These are phyloP conservation scores for Fusarium verrucosum DNA, from an alignment of 2,329 filamentous ascomycete species.

Conservation along the genomic window DNA sequence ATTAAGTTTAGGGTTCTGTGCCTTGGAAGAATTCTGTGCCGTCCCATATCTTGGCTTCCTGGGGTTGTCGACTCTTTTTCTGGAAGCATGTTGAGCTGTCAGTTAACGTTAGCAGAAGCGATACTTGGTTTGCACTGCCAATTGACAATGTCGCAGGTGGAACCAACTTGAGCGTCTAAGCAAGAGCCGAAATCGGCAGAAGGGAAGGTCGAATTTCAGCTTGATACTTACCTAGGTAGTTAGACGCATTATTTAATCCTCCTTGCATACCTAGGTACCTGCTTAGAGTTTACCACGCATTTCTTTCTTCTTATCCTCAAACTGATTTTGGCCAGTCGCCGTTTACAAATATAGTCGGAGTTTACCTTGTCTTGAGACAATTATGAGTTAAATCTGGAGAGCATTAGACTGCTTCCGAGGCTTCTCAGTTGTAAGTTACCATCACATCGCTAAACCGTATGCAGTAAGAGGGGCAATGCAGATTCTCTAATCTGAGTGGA, in stretches of 20 bases:
- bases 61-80: not conserved
- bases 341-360: not conserved
- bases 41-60: not conserved
- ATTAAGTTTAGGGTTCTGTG: conserved; percentile 5
- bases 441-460: conserved; percentile 40
- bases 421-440: not conserved
- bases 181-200: conserved; percentile 16
- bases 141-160: conserved; percentile 5
- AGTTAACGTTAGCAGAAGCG: not conserved
- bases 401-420: not conserved
- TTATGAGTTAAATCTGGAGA: too few species aligned
- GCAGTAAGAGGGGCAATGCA: conserved; percentile 47
- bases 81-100: conserved; percentile 5
- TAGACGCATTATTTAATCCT: not conserved
- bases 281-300: not conserved
- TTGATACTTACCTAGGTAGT: not conserved
- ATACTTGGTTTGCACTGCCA: not conserved
- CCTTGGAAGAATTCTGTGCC: not conserved
- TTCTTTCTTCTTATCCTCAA: not conserved
- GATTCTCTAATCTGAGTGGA: conserved; percentile 28
- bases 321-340: not conserved
- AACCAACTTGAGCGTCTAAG: conserved; percentile 4
- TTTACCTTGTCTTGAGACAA: not conserved
- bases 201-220: not conserved
- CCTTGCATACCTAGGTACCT: too few species aligned